Evolutionary conservation across 2,329 filamentous ascomycete genomes (phyloP).

Genomic region (Colletotrichum trifolii): DNA sequence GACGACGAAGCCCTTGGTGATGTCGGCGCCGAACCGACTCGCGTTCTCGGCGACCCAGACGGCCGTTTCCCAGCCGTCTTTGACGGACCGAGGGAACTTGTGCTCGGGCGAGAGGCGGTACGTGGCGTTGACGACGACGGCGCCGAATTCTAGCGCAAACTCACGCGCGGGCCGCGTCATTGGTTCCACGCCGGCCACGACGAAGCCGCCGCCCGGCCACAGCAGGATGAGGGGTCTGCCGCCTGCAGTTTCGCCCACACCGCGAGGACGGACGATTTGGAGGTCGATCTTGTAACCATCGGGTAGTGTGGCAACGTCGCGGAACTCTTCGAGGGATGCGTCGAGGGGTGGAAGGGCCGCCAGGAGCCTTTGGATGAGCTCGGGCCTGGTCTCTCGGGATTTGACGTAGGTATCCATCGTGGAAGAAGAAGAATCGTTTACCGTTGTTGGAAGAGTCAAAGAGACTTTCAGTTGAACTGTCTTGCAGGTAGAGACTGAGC

Average conservation of each 20-base stretch:
- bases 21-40: slow-evolving; percentile 43
- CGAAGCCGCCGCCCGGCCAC: slow-evolving; percentile 14
- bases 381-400: slow-evolving; percentile 11
- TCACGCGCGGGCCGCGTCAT: slow-evolving; percentile 21
- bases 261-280: slow-evolving; percentile 22
- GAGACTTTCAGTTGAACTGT: too few species aligned
- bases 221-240: slow-evolving; percentile 24
- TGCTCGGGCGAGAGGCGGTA: slow-evolving; percentile 64
- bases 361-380: slow-evolving; percentile 20
- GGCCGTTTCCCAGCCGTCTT: slow-evolving; percentile 57
- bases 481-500: too few species aligned
- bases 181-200: slow-evolving; percentile 29
- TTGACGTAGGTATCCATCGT: slow-evolving; percentile 19
- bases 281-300: slow-evolving; percentile 28
- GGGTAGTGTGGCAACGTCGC: slow-evolving; percentile 17
- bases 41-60: slow-evolving; percentile 47
- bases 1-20: slow-evolving; percentile 58
- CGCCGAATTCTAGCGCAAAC: slow-evolving; percentile 37
- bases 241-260: not conserved
- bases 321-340: slow-evolving; percentile 27
- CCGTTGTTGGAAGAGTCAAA: not conserved
- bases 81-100: slow-evolving; percentile 56
- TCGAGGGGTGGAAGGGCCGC: slow-evolving; percentile 23
- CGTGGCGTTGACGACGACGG: slow-evolving; percentile 58
- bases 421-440: too few species aligned